Evolutionary conservation across 1,284 basidiomycete species (phyloP), one percentile per base, ranked within the genome.

Genomic region (Trichosporon coremiiforme): DNA sequence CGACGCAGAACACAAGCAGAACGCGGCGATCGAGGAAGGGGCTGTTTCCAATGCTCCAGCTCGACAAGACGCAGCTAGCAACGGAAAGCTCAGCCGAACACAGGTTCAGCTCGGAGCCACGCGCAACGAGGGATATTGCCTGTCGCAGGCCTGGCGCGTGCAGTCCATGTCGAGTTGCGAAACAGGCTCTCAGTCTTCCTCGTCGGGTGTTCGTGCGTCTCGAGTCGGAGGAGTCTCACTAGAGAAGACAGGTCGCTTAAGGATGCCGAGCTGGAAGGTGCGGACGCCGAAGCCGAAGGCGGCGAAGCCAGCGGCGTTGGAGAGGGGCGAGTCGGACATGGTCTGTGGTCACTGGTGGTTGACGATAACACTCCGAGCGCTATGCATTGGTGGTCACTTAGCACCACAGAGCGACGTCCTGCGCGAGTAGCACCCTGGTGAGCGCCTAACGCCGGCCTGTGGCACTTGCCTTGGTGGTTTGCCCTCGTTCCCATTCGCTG

Each of bases 201-300:
- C 47, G 8, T n/a, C 31, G 4, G 17, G 15, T 20, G 17, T 33
- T 33, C 31, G 13, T 35, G 17, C 15, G 29, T n/a, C 17, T 15
- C 57, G 15, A 25, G 29, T 35, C 57, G 31, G 13, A 1, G 29
- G 47, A 20, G 1, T 75, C 81, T 65, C 69, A 84, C 83, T 75
- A 29, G 77, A 75, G 73, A 82, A 80, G 70, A 84, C 77, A 50
- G 73, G 71, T 55, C 82, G 76, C 75, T 82, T 80, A 72, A 92
- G 91, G 75, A 94, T 89, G 66, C 90, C 90, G 25, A 94, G 89
- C 83, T 94, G 92, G 75, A 91, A 91, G 72, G 92, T 85, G 73
- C 92, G 87, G 15, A 89, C 89, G 20, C 89, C 89, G 68, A 94
- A 88, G 35, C 92, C 92, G 78, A 93, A 90, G 69, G 87, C 83